Evolutionary conservation across 805 yeast species (phyloP).

Genomic region (Lipomyces spencermartinsiae): DNA sequence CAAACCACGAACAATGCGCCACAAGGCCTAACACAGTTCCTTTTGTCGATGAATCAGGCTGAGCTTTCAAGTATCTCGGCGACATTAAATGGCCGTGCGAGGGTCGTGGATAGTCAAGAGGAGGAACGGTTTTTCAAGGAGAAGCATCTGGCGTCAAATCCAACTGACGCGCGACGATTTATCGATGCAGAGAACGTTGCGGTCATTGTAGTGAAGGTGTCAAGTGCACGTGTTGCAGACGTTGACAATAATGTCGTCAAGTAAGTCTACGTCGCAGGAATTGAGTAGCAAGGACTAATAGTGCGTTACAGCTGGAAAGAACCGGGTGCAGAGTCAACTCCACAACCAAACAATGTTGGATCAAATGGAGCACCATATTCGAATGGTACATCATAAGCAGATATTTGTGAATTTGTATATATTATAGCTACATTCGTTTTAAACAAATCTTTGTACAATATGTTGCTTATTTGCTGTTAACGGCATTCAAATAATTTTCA

Average conservation of each 20-base stretch:
- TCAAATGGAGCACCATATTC: slow-evolving; percentile 10
- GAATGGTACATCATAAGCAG: slow-evolving; percentile 6
- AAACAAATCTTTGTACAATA: neutral
- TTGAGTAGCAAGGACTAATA: neutral
- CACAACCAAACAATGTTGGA: slow-evolving; percentile 8
- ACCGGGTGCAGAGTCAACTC: slow-evolving; percentile 33
- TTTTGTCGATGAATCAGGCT: slow-evolving; percentile 77
- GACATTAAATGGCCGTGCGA: slow-evolving; percentile 76
- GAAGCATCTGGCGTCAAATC: slow-evolving; percentile 65
- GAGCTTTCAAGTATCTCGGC: slow-evolving; percentile 83
- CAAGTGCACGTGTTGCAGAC: slow-evolving; percentile 79
- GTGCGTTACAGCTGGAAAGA: slow-evolving; percentile 33
- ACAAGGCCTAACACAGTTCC: slow-evolving; percentile 58
- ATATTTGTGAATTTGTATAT: slow-evolving; percentile 1
- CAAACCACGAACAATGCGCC: slow-evolving; percentile 31
- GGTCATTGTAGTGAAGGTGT: slow-evolving; percentile 67
- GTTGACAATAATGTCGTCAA: slow-evolving; percentile 60
- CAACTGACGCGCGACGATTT: slow-evolving; percentile 69
- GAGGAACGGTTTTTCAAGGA: slow-evolving; percentile 67
- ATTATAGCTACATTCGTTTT: neutral
- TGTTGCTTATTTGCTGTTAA: slow-evolving; percentile 4
- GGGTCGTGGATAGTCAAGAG: slow-evolving; percentile 55
- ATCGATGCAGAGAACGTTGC: slow-evolving; percentile 68
- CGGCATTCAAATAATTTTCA: slow-evolving; percentile 21
- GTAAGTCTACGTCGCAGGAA: slow-evolving; percentile 12